A percentile compares a stretch with the other conserved stretches of the same genome.
Conservation (phyloP, 352 stramenopile genomes). For the Bremia lactucae region DNA sequence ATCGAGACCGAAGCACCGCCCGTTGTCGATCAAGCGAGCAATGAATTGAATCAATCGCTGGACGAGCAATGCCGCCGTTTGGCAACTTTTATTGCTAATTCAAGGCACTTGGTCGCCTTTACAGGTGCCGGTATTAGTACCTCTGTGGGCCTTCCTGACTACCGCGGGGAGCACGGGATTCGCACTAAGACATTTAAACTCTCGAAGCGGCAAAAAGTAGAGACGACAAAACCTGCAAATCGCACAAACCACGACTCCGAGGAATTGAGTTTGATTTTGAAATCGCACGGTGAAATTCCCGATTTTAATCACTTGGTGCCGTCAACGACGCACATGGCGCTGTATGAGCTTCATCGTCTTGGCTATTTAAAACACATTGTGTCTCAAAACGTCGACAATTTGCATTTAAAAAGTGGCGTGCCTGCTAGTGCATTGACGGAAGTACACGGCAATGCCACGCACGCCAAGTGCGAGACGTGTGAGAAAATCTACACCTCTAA, state of each 20-base stretch:
- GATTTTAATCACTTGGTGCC: slow-evolving; percentile 63
- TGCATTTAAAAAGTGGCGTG: slow-evolving; percentile 75
- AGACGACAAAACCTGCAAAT: slow-evolving; percentile 8
- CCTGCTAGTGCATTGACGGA: slow-evolving; percentile 45
- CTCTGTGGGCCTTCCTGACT: slow-evolving; percentile 68
- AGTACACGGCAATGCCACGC: slow-evolving; percentile 75
- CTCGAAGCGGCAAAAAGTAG: slow-evolving; percentile 16
- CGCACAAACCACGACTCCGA: slow-evolving; percentile 2
- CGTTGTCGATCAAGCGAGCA: slow-evolving; percentile 1
- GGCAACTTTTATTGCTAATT: slow-evolving; percentile 42
- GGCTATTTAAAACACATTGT: slow-evolving; percentile 70
- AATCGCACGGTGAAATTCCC: slow-evolving; percentile 38
- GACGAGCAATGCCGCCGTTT: slow-evolving; percentile 50
- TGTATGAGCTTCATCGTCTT: slow-evolving; percentile 62
- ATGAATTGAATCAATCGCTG: slow-evolving; percentile 17
- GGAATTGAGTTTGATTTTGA: slow-evolving; percentile 4
- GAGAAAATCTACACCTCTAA: slow-evolving; percentile 71
- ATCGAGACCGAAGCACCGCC: slow-evolving; percentile 5
- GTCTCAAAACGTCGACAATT: slow-evolving; percentile 78
- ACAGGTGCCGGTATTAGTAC: slow-evolving; percentile 75
- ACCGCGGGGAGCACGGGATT: slow-evolving; percentile 72
- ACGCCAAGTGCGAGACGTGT: slow-evolving; percentile 76
- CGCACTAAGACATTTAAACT: slow-evolving; percentile 46
- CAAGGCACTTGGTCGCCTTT: slow-evolving; percentile 68
- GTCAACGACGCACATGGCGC: slow-evolving; percentile 71